Percentiles rank a stretch among this genome's conserved stretches.
Conservation (phyloP, 2,329 filamentous ascomycete genomes). For the Ophiostoma himal-ulmi region DNA sequence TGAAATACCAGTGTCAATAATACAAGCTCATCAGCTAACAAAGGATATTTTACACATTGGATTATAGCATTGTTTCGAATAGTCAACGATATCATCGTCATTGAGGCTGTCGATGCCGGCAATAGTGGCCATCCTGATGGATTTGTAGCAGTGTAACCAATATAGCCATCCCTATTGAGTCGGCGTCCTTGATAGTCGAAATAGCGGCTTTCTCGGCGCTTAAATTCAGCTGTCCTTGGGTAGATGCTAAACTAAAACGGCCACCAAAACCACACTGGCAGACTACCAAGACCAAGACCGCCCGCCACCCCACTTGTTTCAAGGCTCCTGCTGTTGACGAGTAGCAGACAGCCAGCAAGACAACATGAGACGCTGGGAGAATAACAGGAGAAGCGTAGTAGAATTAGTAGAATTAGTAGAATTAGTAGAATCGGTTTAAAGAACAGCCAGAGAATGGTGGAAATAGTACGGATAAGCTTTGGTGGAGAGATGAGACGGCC, state of each 20-base stretch:
- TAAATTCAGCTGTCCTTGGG: neutral
- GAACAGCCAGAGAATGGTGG: neutral
- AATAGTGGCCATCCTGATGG: no score
- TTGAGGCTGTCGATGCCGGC: no score
- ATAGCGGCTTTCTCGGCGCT: neutral
- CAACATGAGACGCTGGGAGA: slow-evolving; percentile 1
- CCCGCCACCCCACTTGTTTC: neutral
- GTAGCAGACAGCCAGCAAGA: neutral
- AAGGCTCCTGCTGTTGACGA: neutral
- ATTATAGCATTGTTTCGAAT: no score
- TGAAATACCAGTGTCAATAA: no score
- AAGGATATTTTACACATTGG: no score
- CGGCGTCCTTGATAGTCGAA: neutral
- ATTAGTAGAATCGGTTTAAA: neutral
- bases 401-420: neutral
- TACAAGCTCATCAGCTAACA: no score
- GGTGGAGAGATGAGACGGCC: neutral
- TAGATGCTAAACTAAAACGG: neutral
- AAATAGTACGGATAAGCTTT: slow-evolving; percentile 4
- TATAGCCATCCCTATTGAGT: neutral
- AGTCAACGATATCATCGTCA: no score
- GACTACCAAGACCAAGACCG: neutral
- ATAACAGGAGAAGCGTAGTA: neutral
- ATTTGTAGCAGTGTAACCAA: neutral
- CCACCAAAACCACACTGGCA: neutral